These are phyloP conservation scores for Bretziella fagacearum DNA, from an alignment of 2,329 filamentous ascomycete species.

Conservation along the genomic window DNA sequence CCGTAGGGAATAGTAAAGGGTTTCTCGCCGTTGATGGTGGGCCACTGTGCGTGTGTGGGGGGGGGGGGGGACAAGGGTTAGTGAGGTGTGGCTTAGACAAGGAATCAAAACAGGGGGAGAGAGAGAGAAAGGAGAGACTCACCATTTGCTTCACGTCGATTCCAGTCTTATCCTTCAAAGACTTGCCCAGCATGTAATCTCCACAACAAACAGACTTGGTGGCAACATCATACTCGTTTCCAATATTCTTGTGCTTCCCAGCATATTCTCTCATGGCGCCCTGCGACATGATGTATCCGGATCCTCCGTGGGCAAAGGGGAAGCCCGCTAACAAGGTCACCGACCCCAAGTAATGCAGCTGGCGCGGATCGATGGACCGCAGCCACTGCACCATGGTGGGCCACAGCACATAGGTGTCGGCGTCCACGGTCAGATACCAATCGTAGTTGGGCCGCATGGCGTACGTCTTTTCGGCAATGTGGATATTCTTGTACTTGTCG, in stretches of 20 bases:
- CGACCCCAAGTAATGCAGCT: slow-evolving; percentile 34
- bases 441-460: slow-evolving; percentile 32
- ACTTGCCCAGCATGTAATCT: slow-evolving; percentile 32
- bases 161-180: slow-evolving; percentile 28
- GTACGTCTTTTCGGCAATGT: slow-evolving; percentile 39
- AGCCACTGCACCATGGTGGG: slow-evolving; percentile 35
- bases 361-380: slow-evolving; percentile 25
- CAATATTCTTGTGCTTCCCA: slow-evolving; percentile 26
- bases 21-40: slow-evolving; percentile 39
- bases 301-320: slow-evolving; percentile 38
- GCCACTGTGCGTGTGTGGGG: too few relatives aligned
- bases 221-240: slow-evolving; percentile 28
- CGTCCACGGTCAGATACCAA: slow-evolving; percentile 44
- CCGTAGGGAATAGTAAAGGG: slow-evolving; percentile 32
- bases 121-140: slow-evolving; percentile 17
- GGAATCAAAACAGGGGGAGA: neutral
- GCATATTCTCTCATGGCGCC: slow-evolving; percentile 33
- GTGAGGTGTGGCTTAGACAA: too few relatives aligned
- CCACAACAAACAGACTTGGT: slow-evolving; percentile 32
- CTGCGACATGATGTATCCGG: slow-evolving; percentile 35
- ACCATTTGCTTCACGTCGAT: slow-evolving; percentile 27
- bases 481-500: slow-evolving; percentile 46
- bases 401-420: slow-evolving; percentile 41
- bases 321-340: slow-evolving; percentile 26
- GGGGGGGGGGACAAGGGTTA: neutral